Evolutionary conservation across 176 grass and related monocot genomes (phyloP), one percentile per base, ranked within the genome.

Genomic region (Themeda triandra): DNA sequence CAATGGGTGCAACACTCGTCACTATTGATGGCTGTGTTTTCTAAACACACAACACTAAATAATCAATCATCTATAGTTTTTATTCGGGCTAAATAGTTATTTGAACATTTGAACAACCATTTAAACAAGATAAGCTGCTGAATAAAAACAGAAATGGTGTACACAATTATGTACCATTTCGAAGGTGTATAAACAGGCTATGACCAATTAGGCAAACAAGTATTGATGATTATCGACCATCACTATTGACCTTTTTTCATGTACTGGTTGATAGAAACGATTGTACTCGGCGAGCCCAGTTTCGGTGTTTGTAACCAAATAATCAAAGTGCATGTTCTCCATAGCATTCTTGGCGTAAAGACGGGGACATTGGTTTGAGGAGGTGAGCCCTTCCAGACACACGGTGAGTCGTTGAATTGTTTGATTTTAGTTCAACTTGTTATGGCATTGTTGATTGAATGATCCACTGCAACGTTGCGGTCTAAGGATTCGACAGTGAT

Each of bases 361-460:
- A 32, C n/a, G 21, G 30, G 64, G 1, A 67, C 60, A 53, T 12
- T 32, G 35, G 12, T 68, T 67, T 59, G n/a, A 44, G 70, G 45
- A 68, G 78, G 13, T 19, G 10, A 64, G 29, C 23, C 19, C 23
- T 41, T 13, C 42, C 25, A 37, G 58, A 13, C 69, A 75, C 32
- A 62, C 31, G 44, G 66, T 73, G 84, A 86, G 45, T 45, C 60
- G 13, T 66, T 86, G 58, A 86, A 67, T 65, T 80, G 15, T 79
- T 72, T 65, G 14, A 40, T 49, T 36, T 63, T 48, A 28, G 21
- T 29, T 17, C 44, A 63, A 63, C 2, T 45, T 73, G 25, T 21
- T 32, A 29, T 63, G 37, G 1, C 27, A 31, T 21, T 56, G 44
- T 37, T 33, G 32, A 65, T 80, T 39, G 70, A 76, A 48, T 49